Base-by-base conservation (phyloP, 2,329 filamentous ascomycete genomes). In the Talaromyces amestolkiae region DNA sequence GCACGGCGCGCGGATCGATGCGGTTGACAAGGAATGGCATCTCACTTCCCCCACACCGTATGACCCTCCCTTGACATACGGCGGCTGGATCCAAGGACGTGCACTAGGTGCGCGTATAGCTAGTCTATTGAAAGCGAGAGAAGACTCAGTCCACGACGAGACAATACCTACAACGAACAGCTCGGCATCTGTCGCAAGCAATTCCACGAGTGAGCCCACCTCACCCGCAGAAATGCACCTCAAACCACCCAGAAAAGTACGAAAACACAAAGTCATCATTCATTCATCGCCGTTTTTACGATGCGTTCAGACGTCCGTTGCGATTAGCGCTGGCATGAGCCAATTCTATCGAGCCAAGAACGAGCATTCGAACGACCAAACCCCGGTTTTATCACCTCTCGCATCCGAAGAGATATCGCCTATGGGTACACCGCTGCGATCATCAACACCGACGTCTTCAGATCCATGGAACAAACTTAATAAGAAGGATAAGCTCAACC, bases 1-100 rank as follows among this genome's bases (percentile, higher is more conserved):
- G 79, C 95, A 99, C 78, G 95, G 95, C 74, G 91, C 93, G 72
- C 90, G 95, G 70, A 89, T 99, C 65, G 95, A 99, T 77, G 92
- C 92, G 64, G 93, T 93, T 68, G 93, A 99, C 83, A 93, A 93
- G 76, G 88, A 92, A 77, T 99, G 95, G 95, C 92, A 97, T 77
- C 85, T 97, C 63, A 91, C 91, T 35, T 97, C 95, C 6, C 91
- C 93, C 1, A 93, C 92, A 6, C 95, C 95, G 1, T 99, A 98
- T 82, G 94, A 99, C 70, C 92, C 95, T 70, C 95, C 95, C 59
- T 84, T 99, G 65, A 97, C 93, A 2, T 98, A 97, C 75, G 91
- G 92, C 70, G 95, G 95, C 69, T 97, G 95, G 91, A 87, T 89
- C 15, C 95, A 98, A 78, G 89, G 91, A 63, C 89, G 91, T 71